phyloP scores from a whole-genome alignment of 768 basidiomycete species.

The Podaxis carcinomalis region DNA sequence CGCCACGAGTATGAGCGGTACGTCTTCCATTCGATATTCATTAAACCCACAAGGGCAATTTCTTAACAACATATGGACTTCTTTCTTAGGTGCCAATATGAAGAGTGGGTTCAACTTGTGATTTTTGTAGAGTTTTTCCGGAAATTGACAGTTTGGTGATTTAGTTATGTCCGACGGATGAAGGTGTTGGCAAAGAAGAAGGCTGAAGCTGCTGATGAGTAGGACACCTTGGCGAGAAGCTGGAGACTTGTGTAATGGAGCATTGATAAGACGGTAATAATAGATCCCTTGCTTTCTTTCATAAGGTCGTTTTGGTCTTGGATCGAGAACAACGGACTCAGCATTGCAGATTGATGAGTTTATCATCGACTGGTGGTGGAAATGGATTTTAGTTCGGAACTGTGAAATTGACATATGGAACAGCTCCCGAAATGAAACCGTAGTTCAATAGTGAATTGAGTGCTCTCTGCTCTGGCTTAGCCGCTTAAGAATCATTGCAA shows the following conservation, averaged over 20 bases:
- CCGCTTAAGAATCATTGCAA: neutral
- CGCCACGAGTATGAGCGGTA: constrained; percentile 83
- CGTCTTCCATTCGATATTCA: constrained; percentile 21
- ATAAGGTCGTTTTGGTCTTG: neutral
- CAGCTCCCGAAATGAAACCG: neutral
- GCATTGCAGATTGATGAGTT: neutral
- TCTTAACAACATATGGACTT: constrained; percentile 2
- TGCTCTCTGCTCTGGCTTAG: neutral
- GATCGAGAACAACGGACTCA: neutral
- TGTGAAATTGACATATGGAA: neutral
- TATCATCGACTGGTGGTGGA: neutral
- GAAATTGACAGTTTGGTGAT: constrained; percentile 2
- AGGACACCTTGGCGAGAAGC: constrained; percentile 31
- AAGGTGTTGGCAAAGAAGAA: constrained; percentile 77
- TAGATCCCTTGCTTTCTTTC: neutral
- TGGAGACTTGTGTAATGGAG: neutral
- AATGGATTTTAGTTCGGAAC: neutral
- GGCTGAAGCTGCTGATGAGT: constrained; percentile 32
- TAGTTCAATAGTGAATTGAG: neutral
- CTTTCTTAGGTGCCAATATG: constrained; percentile 78
- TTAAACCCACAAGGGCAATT: neutral
- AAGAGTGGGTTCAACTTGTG: constrained; percentile 64
- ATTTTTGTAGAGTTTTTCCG: constrained; percentile 6
- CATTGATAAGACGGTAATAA: neutral
- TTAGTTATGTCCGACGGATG: constrained; percentile 85